Evolutionary conservation across 805 yeast genomes (phyloP).

Genomic region (Wickerhamomyces bovis): DNA sequence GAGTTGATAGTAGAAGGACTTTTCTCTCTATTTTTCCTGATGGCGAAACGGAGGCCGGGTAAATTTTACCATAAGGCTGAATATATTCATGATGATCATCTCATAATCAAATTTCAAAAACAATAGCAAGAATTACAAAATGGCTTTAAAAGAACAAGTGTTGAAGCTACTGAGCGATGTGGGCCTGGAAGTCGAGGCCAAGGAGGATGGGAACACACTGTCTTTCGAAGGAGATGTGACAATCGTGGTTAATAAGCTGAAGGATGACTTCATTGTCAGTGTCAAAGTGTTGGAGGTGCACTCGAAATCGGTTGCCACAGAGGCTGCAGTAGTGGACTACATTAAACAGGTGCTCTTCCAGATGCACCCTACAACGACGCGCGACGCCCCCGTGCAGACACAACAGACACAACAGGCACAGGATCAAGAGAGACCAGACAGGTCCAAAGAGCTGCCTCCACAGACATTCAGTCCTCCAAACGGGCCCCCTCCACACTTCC

Average conservation of each 20-base stretch:
- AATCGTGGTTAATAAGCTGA: not conserved
- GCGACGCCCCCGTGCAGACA: not conserved
- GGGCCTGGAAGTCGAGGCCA: not conserved
- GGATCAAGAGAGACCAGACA: constrained; percentile 30
- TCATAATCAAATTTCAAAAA: too few species aligned
- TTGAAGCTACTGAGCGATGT: not conserved
- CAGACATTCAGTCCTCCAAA: not conserved
- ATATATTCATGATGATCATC: too few species aligned
- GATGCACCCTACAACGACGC: not conserved
- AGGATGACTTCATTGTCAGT: not conserved
- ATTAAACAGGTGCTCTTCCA: not conserved
- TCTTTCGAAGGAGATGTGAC: not conserved
- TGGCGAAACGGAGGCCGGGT: not conserved
- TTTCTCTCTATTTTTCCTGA: not conserved
- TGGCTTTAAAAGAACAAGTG: not conserved
- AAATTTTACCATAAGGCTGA: not conserved
- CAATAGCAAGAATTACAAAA: not conserved
- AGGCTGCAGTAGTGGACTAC: not conserved
- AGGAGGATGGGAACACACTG: not conserved
- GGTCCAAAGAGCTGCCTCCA: not conserved
- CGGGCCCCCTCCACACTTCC: constrained; percentile 9
- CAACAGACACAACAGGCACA: not conserved
- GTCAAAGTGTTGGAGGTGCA: not conserved
- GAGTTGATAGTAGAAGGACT: not conserved
- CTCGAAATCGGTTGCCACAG: not conserved